Percentiles rank a stretch among this genome's conserved stretches.
phyloP scores from a whole-genome alignment of 192 early-diverging fungal species.

The Backusella australiensis region DNA sequence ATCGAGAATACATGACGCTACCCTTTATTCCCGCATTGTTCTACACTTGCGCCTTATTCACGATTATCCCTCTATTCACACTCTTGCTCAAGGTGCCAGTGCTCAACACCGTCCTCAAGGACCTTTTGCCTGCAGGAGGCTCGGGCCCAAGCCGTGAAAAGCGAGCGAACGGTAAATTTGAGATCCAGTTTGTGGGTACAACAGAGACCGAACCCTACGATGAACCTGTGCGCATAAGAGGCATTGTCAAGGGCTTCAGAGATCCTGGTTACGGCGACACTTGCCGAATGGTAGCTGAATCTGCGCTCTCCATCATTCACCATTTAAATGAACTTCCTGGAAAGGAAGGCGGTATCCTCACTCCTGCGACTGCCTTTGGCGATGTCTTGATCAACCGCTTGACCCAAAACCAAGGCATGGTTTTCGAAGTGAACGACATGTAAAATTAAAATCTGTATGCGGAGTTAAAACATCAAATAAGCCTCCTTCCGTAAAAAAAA shows the following conservation, averaged over 20 bases:
- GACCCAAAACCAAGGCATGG: constrained; percentile 52
- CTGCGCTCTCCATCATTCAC: constrained; percentile 71
- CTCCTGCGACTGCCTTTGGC: constrained; percentile 82
- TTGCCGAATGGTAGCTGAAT: constrained; percentile 73
- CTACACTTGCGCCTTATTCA: constrained; percentile 41
- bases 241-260: constrained; percentile 46
- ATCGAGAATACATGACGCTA: constrained; percentile 58
- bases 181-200: constrained; percentile 47
- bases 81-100: constrained; percentile 46
- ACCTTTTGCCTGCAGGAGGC: constrained; percentile 63
- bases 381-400: constrained; percentile 63
- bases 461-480: background rate
- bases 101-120: constrained; percentile 43
- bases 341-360: constrained; percentile 70
- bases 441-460: background rate
- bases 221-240: constrained; percentile 41
- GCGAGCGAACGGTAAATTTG: constrained; percentile 51
- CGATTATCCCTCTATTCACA: constrained; percentile 34
- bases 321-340: constrained; percentile 51
- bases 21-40: constrained; percentile 37
- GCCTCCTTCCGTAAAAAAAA: no score
- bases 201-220: constrained; percentile 46
- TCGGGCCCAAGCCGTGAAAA: constrained; percentile 64
- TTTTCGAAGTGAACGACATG: constrained; percentile 29
- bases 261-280: constrained; percentile 89